phyloP scores from a whole-genome alignment of 2,329 filamentous ascomycete species.

The Decorospora gaudefroyi region DNA sequence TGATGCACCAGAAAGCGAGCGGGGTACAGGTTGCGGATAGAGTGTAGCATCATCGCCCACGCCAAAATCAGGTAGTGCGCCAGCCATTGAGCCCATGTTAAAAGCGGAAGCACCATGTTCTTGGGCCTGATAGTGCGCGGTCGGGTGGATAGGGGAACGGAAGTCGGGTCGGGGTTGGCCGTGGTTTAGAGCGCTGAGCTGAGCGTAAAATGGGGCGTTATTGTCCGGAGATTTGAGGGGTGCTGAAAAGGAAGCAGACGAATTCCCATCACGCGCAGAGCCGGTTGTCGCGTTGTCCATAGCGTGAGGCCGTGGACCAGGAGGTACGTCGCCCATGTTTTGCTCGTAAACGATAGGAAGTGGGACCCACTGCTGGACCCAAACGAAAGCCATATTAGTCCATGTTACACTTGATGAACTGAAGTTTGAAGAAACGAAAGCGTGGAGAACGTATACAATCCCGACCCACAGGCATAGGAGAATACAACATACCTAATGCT shows the following conservation, averaged over 20 bases:
- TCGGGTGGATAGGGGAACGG: conserved; percentile 33
- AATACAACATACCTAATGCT: conserved; percentile 43
- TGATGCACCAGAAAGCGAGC: conserved; percentile 45
- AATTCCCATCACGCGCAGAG: conserved; percentile 35
- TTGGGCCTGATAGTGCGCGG: conserved; percentile 32
- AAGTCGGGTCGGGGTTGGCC: conserved; percentile 36
- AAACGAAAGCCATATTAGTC: conserved; percentile 51
- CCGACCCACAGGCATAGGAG: conserved; percentile 15
- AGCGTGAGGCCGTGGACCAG: conserved; percentile 36
- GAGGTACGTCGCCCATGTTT: conserved; percentile 49
- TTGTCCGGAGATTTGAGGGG: conserved; percentile 29
- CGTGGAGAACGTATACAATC: conserved; percentile 18
- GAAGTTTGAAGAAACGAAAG: conserved; percentile 26
- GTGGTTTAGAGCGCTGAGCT: conserved; percentile 42
- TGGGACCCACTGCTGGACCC: conserved; percentile 51
- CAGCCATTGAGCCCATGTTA: conserved; percentile 46
- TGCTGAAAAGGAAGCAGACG: conserved; percentile 20
- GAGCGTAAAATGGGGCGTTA: conserved; percentile 46
- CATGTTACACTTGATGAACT: conserved; percentile 36
- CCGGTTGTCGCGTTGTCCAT: conserved; percentile 39
- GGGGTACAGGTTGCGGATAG: conserved; percentile 33
- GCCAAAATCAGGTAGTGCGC: conserved; percentile 45
- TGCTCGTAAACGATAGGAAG: conserved; percentile 48
- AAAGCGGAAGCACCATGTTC: conserved; percentile 36
- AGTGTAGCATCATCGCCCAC: conserved; percentile 25